Evolutionary conservation across 768 basidiomycete species (phyloP).

Genomic region (Russula dissimulans): DNA sequence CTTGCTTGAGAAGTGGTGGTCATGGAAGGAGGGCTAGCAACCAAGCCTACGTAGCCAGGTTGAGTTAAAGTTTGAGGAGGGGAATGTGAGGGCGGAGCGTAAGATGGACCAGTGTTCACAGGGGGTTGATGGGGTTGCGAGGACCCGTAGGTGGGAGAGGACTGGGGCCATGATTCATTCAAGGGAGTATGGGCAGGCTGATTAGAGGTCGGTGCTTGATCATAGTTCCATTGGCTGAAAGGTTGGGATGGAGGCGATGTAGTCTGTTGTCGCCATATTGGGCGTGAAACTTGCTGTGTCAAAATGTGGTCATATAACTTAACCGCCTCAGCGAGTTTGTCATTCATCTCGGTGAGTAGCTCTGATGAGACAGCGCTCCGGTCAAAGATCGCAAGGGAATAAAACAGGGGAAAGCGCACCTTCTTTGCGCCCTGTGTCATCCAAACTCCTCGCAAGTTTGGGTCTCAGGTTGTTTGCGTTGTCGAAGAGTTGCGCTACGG

Average conservation of each 20-base stretch:
- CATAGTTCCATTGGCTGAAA: slow-evolving; percentile 10
- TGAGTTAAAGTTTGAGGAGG: slow-evolving; percentile 14
- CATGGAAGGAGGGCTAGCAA: background rate
- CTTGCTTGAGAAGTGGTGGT: background rate
- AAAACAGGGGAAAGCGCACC: slow-evolving; percentile 36
- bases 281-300: slow-evolving; percentile 71
- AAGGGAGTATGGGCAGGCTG: background rate
- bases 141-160: slow-evolving; percentile 6
- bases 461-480: slow-evolving; percentile 71
- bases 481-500: slow-evolving; percentile 76
- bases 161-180: background rate
- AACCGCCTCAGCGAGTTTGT: slow-evolving; percentile 86
- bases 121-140: slow-evolving; percentile 1
- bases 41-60: background rate
- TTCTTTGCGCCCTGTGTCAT: slow-evolving; percentile 81
- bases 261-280: slow-evolving; percentile 32
- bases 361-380: slow-evolving; percentile 36
- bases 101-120: background rate
- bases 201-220: background rate
- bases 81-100: background rate
- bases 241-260: slow-evolving; percentile 3
- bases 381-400: background rate
- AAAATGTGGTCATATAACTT: slow-evolving; percentile 84
- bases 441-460: slow-evolving; percentile 73
- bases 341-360: slow-evolving; percentile 87